Evolutionary conservation across 1,284 basidiomycete genomes (phyloP).

Genomic region (Irpex lacteus): DNA sequence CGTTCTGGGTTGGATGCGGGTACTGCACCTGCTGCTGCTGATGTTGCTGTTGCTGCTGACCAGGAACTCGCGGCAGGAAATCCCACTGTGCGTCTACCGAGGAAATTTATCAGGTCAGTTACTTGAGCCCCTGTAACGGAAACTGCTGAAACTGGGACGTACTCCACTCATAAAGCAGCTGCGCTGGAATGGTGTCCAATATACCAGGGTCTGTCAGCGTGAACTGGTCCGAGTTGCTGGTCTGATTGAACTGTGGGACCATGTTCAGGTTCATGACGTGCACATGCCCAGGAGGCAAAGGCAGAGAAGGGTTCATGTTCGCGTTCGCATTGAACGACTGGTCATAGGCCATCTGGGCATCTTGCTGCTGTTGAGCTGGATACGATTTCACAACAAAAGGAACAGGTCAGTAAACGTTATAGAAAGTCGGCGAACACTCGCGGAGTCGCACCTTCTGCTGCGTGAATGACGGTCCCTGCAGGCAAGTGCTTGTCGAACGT

Average conservation of each 20-base stretch:
- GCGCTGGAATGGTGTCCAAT: slow-evolving; percentile 77
- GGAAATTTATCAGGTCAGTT: not conserved
- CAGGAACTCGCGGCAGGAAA: slow-evolving; percentile 37
- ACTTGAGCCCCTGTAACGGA: not conserved
- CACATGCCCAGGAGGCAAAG: slow-evolving; percentile 45
- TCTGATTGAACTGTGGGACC: slow-evolving; percentile 52
- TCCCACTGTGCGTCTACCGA: slow-evolving; percentile 58
- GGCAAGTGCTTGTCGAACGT: slow-evolving; percentile 57
- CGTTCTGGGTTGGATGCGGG: slow-evolving; percentile 8
- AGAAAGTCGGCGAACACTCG: slow-evolving; percentile 14
- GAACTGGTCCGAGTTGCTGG: slow-evolving; percentile 55
- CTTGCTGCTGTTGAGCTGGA: slow-evolving; percentile 14
- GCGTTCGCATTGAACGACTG: slow-evolving; percentile 20
- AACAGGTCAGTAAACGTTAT: slow-evolving; percentile 11
- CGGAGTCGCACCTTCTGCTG: slow-evolving; percentile 23
- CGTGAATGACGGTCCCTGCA: slow-evolving; percentile 59
- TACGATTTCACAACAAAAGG: not conserved
- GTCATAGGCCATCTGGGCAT: slow-evolving; percentile 34
- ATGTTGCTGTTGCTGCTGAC: slow-evolving; percentile 1
- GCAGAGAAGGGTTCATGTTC: slow-evolving; percentile 61
- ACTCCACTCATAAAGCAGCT: slow-evolving; percentile 85
- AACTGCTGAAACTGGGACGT: slow-evolving; percentile 34
- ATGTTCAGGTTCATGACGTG: slow-evolving; percentile 62
- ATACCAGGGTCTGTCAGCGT: slow-evolving; percentile 69
- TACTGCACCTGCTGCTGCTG: slow-evolving; percentile 4